Evolutionary conservation across 1,284 basidiomycete genomes (phyloP).

Genomic region (Limonomyces culmigenus): DNA sequence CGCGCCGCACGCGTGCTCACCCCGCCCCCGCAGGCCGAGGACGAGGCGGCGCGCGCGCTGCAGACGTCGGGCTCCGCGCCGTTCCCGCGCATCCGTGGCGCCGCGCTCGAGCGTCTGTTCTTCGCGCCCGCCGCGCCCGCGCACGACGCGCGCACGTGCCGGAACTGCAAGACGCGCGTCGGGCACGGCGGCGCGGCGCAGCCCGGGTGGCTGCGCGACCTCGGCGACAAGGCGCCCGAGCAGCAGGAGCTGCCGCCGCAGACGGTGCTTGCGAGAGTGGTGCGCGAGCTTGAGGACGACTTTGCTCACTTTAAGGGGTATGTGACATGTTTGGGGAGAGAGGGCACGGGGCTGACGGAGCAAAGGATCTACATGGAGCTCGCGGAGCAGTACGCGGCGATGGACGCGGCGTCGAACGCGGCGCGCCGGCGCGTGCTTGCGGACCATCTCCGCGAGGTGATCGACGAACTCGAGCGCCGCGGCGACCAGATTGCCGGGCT

Average conservation of each 20-base stretch:
- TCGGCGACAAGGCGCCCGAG: background rate
- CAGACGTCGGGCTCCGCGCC: constrained; percentile 25
- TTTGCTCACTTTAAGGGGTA: constrained; percentile 82
- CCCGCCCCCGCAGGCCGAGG: no score
- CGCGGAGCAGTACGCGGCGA: constrained; percentile 76
- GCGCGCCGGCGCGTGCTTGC: constrained; percentile 69
- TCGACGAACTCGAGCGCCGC: constrained; percentile 81
- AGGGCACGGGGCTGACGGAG: no score
- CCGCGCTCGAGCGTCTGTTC: constrained; percentile 60
- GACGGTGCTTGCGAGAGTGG: constrained; percentile 63
- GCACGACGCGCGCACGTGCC: constrained; percentile 52
- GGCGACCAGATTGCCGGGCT: constrained; percentile 79
- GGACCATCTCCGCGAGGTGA: constrained; percentile 74
- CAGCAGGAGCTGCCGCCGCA: constrained; percentile 44
- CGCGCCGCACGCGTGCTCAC: background rate
- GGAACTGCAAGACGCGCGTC: constrained; percentile 24
- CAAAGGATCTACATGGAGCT: constrained; percentile 75
- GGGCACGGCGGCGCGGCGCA: background rate
- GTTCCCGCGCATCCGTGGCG: constrained; percentile 69
- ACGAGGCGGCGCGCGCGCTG: background rate
- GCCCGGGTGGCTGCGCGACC: background rate
- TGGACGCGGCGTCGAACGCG: constrained; percentile 70
- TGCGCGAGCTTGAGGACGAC: constrained; percentile 78
- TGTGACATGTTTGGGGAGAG: no score
- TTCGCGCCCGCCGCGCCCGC: constrained; percentile 53